Conservation (phyloP, 192 early-diverging fungal genomes). For the Umbelopsis isabellina region DNA sequence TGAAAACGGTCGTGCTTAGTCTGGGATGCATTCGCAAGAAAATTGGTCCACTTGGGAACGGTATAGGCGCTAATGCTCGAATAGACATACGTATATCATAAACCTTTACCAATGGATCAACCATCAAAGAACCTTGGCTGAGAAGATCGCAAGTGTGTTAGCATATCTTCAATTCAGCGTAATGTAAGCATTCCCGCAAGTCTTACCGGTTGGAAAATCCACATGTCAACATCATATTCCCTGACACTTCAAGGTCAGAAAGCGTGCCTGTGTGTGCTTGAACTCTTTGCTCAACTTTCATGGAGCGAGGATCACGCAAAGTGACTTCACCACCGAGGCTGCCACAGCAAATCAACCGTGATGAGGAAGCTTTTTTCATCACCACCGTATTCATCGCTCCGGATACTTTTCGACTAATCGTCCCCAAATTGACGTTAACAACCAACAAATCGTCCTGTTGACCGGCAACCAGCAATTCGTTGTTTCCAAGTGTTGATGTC, state of each 20-base stretch:
- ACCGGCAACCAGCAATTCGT: constrained; percentile 62
- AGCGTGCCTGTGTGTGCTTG: constrained; percentile 79
- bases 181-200: background rate
- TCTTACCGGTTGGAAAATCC: constrained; percentile 70
- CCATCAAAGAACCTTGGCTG: constrained; percentile 60
- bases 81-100: constrained; percentile 76
- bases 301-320: constrained; percentile 66
- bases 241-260: constrained; percentile 75
- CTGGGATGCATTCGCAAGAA: constrained; percentile 77
- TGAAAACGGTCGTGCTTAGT: constrained; percentile 63
- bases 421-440: constrained; percentile 49
- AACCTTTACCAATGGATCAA: constrained; percentile 82
- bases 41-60: constrained; percentile 68
- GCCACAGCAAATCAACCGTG: constrained; percentile 65
- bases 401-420: constrained; percentile 46
- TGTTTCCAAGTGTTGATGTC: constrained; percentile 51
- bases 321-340: constrained; percentile 65
- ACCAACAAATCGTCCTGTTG: constrained; percentile 57
- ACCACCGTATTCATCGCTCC: constrained; percentile 55
- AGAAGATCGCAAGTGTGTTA: background rate
- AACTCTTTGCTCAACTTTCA: constrained; percentile 64
- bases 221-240: constrained; percentile 75
- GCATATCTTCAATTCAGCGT: background rate
- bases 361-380: constrained; percentile 56
- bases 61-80: constrained; percentile 68